phyloP scores from a whole-genome alignment of 306 rosid species.

The Cyamopsis tetragonoloba region DNA sequence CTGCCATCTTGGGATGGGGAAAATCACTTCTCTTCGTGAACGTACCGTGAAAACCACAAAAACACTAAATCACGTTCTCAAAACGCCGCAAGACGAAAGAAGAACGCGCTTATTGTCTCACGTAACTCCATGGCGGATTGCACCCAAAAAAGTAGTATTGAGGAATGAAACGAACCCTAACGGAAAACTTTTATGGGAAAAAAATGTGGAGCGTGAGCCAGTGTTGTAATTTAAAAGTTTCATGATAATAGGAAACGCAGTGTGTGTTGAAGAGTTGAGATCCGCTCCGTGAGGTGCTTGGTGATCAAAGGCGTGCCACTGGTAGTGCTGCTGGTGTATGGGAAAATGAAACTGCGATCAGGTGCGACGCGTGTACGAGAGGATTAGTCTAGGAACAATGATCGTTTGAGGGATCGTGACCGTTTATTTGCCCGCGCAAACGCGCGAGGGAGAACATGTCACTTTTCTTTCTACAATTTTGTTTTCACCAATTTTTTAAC shows the following conservation, averaged over 20 bases:
- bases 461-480: no score
- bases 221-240: constrained; percentile 24
- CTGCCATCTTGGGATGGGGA: constrained; percentile 43
- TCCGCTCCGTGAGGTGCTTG: constrained; percentile 62
- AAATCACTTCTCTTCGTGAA: constrained; percentile 6
- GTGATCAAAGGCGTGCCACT: constrained; percentile 19
- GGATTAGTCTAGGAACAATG: no score
- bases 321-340: no score
- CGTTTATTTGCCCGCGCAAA: no score
- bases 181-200: not conserved
- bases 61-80: constrained; percentile 17
- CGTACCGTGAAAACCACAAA: not conserved
- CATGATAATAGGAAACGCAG: constrained; percentile 40
- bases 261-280: constrained; percentile 27
- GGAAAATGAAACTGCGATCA: no score
- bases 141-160: not conserved
- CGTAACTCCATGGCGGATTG: constrained; percentile 30
- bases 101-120: not conserved
- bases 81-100: constrained; percentile 26
- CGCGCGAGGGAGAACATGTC: no score
- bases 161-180: constrained; percentile 14
- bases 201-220: not conserved
- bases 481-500: no score
- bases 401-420: no score
- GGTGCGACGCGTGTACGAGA: no score